Conservation (phyloP, 23 red algal species). For the Chondrus crispus region DNA sequence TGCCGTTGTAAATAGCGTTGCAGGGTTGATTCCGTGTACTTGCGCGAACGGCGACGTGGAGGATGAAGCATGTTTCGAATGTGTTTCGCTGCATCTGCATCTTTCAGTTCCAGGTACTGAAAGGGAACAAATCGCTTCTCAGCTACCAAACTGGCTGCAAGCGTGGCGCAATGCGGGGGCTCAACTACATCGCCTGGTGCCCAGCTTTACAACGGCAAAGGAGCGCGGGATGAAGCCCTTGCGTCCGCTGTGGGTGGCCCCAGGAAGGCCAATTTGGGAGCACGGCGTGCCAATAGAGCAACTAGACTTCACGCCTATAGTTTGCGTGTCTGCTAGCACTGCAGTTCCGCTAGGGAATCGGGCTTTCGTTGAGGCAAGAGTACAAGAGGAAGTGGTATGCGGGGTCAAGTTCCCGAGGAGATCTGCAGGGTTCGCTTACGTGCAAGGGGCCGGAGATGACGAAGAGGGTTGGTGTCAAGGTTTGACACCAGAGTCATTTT, state of each 20-base stretch:
- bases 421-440: slow-evolving; percentile 46
- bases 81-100: slow-evolving; percentile 1
- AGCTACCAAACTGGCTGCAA: slow-evolving; percentile 15
- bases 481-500: slow-evolving; percentile 38
- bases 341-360: slow-evolving; percentile 6
- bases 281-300: slow-evolving; percentile 22
- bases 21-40: background rate
- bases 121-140: background rate
- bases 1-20: slow-evolving; percentile 47
- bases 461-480: slow-evolving; percentile 64
- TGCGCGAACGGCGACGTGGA: background rate
- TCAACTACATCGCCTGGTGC: background rate
- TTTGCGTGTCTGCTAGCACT: slow-evolving; percentile 50
- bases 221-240: background rate
- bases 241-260: slow-evolving; percentile 29
- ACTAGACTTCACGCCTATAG: slow-evolving; percentile 39
- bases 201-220: background rate
- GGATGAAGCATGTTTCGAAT: background rate
- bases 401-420: slow-evolving; percentile 23
- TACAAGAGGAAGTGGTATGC: background rate
- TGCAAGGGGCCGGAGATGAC: slow-evolving; percentile 71
- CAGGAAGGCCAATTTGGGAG: slow-evolving; percentile 25
- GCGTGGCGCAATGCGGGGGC: background rate
- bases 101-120: slow-evolving; percentile 38
- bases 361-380: slow-evolving; percentile 29